A percentile compares a stretch with the other conserved stretches of the same genome.
Conservation (phyloP, 2,329 filamentous ascomycete species). For the Alternaria solani region DNA sequence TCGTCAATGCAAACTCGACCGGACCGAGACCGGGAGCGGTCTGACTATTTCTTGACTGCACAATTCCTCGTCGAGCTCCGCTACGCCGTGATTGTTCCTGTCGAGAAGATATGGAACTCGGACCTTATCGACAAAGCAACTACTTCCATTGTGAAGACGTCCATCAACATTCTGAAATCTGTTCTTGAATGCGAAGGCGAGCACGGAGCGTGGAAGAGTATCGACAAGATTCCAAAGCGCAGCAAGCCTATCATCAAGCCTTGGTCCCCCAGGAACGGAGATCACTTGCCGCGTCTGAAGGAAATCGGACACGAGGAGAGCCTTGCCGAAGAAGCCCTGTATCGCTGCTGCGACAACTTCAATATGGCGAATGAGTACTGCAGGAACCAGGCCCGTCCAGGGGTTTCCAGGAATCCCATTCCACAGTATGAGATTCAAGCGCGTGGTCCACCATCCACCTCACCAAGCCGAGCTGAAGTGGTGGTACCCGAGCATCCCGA, state of each 20-base stretch:
- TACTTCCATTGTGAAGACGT: constrained; percentile 75
- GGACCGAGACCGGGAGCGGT: constrained; percentile 63
- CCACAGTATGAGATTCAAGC: constrained; percentile 58
- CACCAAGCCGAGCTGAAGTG: constrained; percentile 45
- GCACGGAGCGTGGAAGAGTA: constrained; percentile 66
- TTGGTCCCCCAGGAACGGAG: constrained; percentile 61
- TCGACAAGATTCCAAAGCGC: constrained; percentile 65
- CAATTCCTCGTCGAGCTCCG: constrained; percentile 90
- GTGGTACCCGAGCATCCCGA: constrained; percentile 44
- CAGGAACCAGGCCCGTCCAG: constrained; percentile 65
- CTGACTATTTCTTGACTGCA: constrained; percentile 69
- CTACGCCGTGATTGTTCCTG: constrained; percentile 77
- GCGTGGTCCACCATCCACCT: constrained; percentile 37
- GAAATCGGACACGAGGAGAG: constrained; percentile 63
- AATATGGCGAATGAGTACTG: constrained; percentile 77
- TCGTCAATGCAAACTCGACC: constrained; percentile 60
- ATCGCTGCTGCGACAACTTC: constrained; percentile 75
- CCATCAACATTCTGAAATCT: constrained; percentile 83
- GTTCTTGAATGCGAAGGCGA: constrained; percentile 83
- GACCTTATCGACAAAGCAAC: constrained; percentile 82
- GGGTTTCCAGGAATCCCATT: constrained; percentile 71
- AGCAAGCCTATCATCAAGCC: constrained; percentile 58
- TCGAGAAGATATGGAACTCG: constrained; percentile 85
- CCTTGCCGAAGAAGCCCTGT: constrained; percentile 80
- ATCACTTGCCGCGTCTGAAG: constrained; percentile 55